Evolutionary conservation across 2,329 filamentous ascomycete genomes (phyloP), one percentile per base, ranked within the genome.

Genomic region (Fusarium sp.): DNA sequence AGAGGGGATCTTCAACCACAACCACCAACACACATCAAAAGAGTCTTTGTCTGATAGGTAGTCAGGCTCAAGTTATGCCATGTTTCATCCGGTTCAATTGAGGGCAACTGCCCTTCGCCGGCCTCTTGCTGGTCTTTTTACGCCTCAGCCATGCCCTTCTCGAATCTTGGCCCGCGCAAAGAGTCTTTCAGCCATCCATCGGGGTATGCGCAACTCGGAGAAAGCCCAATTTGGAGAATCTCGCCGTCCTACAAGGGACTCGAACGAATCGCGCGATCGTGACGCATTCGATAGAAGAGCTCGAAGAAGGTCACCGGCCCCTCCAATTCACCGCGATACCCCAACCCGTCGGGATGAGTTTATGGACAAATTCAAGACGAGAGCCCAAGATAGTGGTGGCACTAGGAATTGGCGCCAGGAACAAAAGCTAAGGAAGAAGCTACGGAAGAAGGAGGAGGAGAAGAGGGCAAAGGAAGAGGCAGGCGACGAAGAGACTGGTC

Each of bases 111-210:
- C 79, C 68, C 69, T 79, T 22, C 73, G 61, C 9, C 64, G 70
- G 40, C 72, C 76, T 7, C 56, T 79, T n/a, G 50, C 67, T 20
- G 57, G 38, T 17, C 40, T 59, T n/a, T 35, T 74, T 37, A 35
- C 57, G 5, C 25, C 58, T 37, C 58, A 62, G 25, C 63, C 59
- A 47, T 59, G 22, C 35, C 71, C 68, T n/a, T 68, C 73, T 27
- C 76, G 72, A 27, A 47, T 75, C 6, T 63, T 70, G 17, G 71
- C 75, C 45, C 82, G 82, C 47, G 35, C 76, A 25, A 78, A 81
- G 32, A 82, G 79, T 47, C 86, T 94, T 69, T 93, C 92, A 11
- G 92, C 92, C 50, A 95, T 95, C 78, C 89, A 91, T 73, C 86
- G 88, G 54, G 93, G 93, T 15, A 85, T 94, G 64, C 89, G 91